Percentiles rank a stretch among this genome's conserved stretches.
These are phyloP conservation scores for Dothistroma septosporum DNA, from an alignment of 2,329 filamentous ascomycete genomes.

Conservation along the genomic window DNA sequence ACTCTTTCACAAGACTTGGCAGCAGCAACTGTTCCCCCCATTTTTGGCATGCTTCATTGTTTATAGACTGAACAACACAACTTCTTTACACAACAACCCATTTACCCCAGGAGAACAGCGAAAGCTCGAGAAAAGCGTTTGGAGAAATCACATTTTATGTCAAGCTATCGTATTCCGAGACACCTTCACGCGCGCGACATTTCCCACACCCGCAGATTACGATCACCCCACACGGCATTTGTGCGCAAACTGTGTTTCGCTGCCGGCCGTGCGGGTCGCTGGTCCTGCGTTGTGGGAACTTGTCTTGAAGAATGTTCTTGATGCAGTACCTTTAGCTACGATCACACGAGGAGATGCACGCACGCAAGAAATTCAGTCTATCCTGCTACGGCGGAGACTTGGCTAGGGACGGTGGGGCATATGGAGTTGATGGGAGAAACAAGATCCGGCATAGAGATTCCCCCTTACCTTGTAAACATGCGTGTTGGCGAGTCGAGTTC, in stretches of 20 bases:
- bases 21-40: not conserved
- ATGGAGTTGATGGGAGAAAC: not conserved
- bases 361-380: not conserved
- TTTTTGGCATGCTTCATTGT: constrained; percentile 23
- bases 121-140: not conserved
- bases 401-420: not conserved
- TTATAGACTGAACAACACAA: constrained; percentile 6
- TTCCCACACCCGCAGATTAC: not conserved
- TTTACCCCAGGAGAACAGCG: not conserved
- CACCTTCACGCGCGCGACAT: not conserved
- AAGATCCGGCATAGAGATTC: not conserved
- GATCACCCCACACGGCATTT: not conserved
- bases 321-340: not conserved
- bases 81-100: constrained; percentile 1
- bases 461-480: not conserved
- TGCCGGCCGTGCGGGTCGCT: not conserved
- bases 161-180: not conserved
- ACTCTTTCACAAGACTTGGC: constrained; percentile 13
- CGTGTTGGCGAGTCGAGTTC: too few relatives aligned
- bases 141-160: not conserved
- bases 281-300: not conserved
- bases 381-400: not conserved
- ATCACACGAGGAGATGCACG: not conserved
- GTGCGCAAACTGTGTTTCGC: constrained; percentile 8
- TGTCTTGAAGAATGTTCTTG: not conserved